Percentiles rank a stretch among this genome's conserved stretches.
phyloP scores from a whole-genome alignment of 306 rosid genomes.

The Medicago lupulina region DNA sequence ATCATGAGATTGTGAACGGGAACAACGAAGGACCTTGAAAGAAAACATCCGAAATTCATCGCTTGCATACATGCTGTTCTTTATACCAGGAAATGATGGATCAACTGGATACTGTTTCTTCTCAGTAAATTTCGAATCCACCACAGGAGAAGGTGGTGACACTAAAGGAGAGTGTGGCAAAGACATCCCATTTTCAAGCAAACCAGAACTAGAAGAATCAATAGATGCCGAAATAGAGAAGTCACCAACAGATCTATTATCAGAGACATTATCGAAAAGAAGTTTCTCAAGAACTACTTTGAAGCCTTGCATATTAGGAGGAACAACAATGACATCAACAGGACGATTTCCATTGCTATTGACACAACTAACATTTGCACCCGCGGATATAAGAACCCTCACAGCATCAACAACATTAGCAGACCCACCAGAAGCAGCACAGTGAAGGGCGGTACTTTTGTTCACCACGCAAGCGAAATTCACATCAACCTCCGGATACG shows the following conservation, averaged over 20 bases:
- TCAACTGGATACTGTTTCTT: constrained; percentile 82
- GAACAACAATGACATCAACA: constrained; percentile 69
- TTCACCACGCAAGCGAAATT: constrained; percentile 68
- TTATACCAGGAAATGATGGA: constrained; percentile 87
- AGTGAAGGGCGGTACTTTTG: constrained; percentile 86
- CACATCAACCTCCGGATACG: constrained; percentile 55
- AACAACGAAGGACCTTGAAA: constrained; percentile 88
- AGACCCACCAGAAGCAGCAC: constrained; percentile 90
- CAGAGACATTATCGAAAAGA: constrained; percentile 49
- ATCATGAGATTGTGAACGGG: constrained; percentile 90
- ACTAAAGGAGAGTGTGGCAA: constrained; percentile 58
- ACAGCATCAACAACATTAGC: constrained; percentile 57
- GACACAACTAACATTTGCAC: constrained; percentile 59
- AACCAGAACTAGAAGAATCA: constrained; percentile 52
- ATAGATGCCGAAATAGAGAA: constrained; percentile 50
- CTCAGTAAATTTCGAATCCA: constrained; percentile 52
- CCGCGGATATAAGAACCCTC: constrained; percentile 69
- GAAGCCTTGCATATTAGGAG: constrained; percentile 54
- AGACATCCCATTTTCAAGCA: constrained; percentile 54
- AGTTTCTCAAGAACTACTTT: constrained; percentile 61
- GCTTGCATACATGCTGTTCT: constrained; percentile 76
- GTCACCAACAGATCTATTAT: constrained; percentile 49
- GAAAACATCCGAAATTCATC: constrained; percentile 95
- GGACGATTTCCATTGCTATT: constrained; percentile 74
- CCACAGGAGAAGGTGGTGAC: constrained; percentile 57